phyloP scores from a whole-genome alignment of 2,329 filamentous ascomycete genomes.

The Botrytis galanthina region DNA sequence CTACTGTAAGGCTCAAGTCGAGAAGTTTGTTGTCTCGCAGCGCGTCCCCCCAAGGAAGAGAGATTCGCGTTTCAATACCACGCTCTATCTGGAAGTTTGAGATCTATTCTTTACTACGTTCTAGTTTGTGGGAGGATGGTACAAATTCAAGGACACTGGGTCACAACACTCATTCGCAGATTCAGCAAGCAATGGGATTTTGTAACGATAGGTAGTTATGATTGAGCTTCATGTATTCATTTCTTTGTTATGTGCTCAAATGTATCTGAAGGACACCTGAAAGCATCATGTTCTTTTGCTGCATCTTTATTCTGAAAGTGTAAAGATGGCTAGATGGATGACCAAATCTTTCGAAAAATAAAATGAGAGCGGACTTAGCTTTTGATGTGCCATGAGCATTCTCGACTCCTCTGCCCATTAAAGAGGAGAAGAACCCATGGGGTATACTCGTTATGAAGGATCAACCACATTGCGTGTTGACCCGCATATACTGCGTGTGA shows the following conservation, averaged over 20 bases:
- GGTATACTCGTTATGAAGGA: background rate
- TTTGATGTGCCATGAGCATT: background rate
- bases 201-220: background rate
- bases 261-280: background rate
- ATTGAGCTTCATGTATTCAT: background rate
- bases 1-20: background rate
- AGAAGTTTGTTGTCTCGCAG: background rate
- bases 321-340: background rate
- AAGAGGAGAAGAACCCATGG: background rate
- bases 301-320: background rate
- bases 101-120: background rate
- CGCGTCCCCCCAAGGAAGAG: background rate
- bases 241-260: background rate
- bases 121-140: background rate
- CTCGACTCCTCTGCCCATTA: background rate
- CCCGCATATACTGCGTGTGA: background rate
- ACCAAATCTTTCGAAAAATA: background rate
- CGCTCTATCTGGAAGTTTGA: background rate
- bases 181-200: background rate
- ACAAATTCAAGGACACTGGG: no score
- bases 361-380: constrained; percentile 15
- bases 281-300: background rate
- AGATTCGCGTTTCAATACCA: background rate
- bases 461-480: background rate
- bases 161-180: background rate